phyloP scores from a whole-genome alignment of 176 grass and related monocot species.

The Phyllostachys edulis region DNA sequence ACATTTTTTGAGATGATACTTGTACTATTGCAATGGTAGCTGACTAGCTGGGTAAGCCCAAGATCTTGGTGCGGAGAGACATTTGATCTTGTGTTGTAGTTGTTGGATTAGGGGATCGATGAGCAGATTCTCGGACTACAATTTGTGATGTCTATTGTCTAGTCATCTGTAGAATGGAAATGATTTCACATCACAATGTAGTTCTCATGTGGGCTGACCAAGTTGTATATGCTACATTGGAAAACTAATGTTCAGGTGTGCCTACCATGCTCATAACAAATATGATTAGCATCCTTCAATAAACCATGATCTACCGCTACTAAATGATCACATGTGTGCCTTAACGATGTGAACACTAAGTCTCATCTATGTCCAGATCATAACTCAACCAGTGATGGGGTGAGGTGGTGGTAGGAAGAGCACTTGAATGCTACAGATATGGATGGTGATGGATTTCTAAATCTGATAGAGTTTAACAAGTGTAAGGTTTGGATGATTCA shows the following conservation, averaged over 20 bases:
- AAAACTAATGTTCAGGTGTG: background rate
- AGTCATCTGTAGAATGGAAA: background rate
- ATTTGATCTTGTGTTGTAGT: background rate
- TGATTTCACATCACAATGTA: background rate
- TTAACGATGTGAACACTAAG: slow-evolving; percentile 22
- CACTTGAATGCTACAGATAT: slow-evolving; percentile 86
- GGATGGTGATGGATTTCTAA: slow-evolving; percentile 68
- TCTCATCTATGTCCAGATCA: slow-evolving; percentile 52
- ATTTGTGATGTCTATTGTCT: background rate
- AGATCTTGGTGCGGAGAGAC: slow-evolving; percentile 14
- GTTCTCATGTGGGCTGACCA: background rate
- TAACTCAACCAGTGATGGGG: slow-evolving; percentile 70
- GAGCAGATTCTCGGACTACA: background rate
- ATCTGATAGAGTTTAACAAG: slow-evolving; percentile 91
- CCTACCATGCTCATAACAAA: background rate
- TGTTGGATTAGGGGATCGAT: background rate
- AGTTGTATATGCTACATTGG: background rate
- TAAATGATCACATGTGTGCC: background rate
- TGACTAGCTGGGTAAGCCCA: slow-evolving; percentile 10
- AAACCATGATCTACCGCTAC: background rate
- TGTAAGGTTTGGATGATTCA: slow-evolving; percentile 19
- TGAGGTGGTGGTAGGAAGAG: slow-evolving; percentile 88
- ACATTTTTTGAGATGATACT: background rate
- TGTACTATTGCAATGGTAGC: background rate
- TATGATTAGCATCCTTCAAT: background rate